Evolutionary conservation across 2,329 filamentous ascomycete species (phyloP).

Genomic region (Pestalotiopsis sp.): DNA sequence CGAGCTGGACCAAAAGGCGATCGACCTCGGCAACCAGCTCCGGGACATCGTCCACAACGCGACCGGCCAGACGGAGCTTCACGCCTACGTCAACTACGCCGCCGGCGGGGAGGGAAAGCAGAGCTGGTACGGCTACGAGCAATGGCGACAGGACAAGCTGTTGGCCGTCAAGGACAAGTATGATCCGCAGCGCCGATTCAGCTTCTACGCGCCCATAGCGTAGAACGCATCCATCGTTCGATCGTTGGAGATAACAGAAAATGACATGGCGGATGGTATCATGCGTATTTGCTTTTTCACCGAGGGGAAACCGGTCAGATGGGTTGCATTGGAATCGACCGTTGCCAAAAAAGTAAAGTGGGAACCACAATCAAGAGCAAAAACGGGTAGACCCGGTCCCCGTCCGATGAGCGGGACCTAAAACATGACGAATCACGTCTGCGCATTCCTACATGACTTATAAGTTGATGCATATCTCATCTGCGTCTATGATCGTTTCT

Average conservation of each 20-base stretch:
- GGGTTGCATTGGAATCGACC: background rate
- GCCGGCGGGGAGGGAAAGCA: conserved; percentile 45
- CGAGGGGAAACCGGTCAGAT: background rate
- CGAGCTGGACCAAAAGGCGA: conserved; percentile 35
- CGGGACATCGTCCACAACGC: conserved; percentile 38
- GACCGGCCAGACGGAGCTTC: conserved; percentile 33
- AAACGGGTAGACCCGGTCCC: background rate
- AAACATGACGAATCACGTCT: background rate
- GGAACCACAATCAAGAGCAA: background rate
- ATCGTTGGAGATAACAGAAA: background rate
- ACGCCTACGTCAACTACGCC: conserved; percentile 55
- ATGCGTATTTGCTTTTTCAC: background rate
- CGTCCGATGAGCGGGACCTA: background rate
- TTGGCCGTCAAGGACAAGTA: conserved; percentile 49
- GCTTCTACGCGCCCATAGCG: conserved; percentile 12
- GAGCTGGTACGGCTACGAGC: conserved; percentile 50
- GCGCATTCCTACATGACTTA: background rate
- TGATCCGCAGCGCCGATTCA: conserved; percentile 40
- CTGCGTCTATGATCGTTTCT: background rate
- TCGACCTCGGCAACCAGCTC: conserved; percentile 38
- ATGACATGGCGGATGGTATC: background rate
- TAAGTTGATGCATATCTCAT: background rate
- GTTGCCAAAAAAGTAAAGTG: background rate
- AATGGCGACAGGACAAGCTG: conserved; percentile 49
- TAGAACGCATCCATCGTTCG: background rate